phyloP scores from a whole-genome alignment of 352 stramenopile species.

The Pythium vanterpoolii region DNA sequence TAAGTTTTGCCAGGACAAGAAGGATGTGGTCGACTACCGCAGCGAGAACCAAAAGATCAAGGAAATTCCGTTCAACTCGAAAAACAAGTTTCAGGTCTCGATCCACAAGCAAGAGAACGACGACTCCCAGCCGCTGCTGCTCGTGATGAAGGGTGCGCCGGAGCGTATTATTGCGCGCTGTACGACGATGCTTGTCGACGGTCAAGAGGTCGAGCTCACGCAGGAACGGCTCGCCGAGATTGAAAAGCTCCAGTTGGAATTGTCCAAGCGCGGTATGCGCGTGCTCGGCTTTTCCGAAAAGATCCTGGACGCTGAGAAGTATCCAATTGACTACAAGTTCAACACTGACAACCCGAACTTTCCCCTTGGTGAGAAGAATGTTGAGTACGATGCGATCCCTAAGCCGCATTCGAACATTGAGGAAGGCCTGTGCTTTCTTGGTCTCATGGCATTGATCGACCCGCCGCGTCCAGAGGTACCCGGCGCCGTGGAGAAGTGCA shows the following conservation, averaged over 20 bases:
- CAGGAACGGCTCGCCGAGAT: slow-evolving; percentile 83
- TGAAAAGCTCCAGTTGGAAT: slow-evolving; percentile 39
- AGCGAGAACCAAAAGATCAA: slow-evolving; percentile 67
- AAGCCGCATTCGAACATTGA: slow-evolving; percentile 74
- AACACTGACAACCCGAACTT: slow-evolving; percentile 89
- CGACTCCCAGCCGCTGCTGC: slow-evolving; percentile 47
- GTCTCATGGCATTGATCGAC: slow-evolving; percentile 95
- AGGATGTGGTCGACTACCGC: slow-evolving; percentile 69
- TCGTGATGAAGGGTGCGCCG: slow-evolving; percentile 96
- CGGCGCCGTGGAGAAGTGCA: slow-evolving; percentile 88
- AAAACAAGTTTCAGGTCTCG: slow-evolving; percentile 84
- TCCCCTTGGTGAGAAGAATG: slow-evolving; percentile 78
- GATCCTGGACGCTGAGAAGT: slow-evolving; percentile 37
- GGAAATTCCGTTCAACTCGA: slow-evolving; percentile 85
- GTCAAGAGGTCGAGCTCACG: slow-evolving; percentile 83
- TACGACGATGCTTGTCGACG: slow-evolving; percentile 44
- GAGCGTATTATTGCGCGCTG: slow-evolving; percentile 94
- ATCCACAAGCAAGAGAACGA: slow-evolving; percentile 82
- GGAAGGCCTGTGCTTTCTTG: slow-evolving; percentile 89
- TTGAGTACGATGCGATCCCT: slow-evolving; percentile 65
- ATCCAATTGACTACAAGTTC: slow-evolving; percentile 50
- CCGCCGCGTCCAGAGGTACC: slow-evolving; percentile 89
- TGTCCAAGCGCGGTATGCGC: slow-evolving; percentile 64
- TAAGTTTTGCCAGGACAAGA: slow-evolving; percentile 78
- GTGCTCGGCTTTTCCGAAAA: slow-evolving; percentile 61